These are phyloP conservation scores for Salvia splendens DNA, from an alignment of 257 asterid genomes.

Conservation along the genomic window DNA sequence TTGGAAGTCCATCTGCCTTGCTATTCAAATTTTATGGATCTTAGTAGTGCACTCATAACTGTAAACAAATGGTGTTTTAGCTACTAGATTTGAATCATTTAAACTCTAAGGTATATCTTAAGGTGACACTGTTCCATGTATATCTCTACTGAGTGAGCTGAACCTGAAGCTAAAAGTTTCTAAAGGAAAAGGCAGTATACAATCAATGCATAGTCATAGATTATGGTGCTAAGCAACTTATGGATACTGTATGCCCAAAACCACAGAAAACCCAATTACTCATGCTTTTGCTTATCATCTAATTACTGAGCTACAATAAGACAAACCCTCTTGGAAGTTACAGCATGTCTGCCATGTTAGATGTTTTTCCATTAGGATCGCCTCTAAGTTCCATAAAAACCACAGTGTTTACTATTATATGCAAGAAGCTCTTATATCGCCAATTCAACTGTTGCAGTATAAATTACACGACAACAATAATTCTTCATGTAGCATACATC, in stretches of 20 bases:
- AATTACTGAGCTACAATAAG: neutral
- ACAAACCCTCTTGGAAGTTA: neutral
- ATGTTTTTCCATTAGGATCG: neutral
- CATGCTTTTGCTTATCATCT: neutral
- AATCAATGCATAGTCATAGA: neutral
- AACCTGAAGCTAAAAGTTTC: constrained; percentile 1
- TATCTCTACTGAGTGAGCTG: neutral
- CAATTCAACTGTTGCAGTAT: constrained; percentile 9
- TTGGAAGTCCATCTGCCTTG: neutral
- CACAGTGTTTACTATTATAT: constrained; percentile 5
- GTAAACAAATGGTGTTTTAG: neutral
- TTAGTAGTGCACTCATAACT: constrained; percentile 3
- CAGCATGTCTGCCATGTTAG: neutral
- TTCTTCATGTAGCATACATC: neutral
- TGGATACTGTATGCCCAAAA: neutral
- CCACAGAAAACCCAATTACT: neutral
- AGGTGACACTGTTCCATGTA: neutral
- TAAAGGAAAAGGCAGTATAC: neutral
- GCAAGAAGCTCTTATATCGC: neutral
- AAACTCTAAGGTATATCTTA: neutral
- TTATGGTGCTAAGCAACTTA: neutral
- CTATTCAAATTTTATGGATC: neutral
- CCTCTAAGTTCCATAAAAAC: constrained; percentile 4
- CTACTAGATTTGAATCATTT: constrained; percentile 10
- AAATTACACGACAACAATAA: neutral